A percentile compares a stretch with the other conserved stretches of the same genome.
Conservation (phyloP, 441 rosid genomes). For the Manihot esculenta region DNA sequence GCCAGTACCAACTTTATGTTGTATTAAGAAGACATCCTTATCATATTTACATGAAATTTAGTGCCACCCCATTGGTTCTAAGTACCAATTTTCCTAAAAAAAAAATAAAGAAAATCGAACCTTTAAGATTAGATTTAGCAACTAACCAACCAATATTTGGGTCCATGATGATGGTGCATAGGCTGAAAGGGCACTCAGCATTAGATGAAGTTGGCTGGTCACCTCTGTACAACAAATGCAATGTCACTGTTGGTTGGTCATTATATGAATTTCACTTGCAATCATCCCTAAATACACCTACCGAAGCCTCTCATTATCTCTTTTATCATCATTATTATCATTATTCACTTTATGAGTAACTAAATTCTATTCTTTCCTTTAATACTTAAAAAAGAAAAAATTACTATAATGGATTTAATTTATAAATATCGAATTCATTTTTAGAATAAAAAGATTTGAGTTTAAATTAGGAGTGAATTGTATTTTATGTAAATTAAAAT, state of each 20-base stretch:
- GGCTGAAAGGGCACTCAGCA: neutral
- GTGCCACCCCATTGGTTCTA: neutral
- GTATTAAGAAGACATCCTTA: neutral
- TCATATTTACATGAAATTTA: neutral
- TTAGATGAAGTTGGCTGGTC: constrained; percentile 13
- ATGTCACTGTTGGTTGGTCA: neutral
- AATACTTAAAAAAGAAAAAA: too few species aligned
- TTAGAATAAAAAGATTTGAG: too few species aligned
- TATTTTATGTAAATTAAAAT: too few species aligned
- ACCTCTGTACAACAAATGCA: neutral
- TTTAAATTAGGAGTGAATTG: too few species aligned
- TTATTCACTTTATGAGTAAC: too few species aligned
- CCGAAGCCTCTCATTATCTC: too few species aligned
- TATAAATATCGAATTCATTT: too few species aligned
- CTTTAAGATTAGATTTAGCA: neutral
- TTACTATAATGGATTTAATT: too few species aligned
- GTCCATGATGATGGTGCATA: neutral
- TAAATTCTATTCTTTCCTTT: too few species aligned
- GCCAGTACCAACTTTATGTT: neutral
- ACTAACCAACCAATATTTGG: constrained; percentile 17
- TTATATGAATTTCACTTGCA: too few species aligned
- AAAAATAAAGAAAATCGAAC: neutral
- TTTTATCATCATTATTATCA: too few species aligned
- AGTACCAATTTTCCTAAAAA: neutral
- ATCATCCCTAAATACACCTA: too few species aligned